Evolutionary conservation across 495 filamentous ascomycete species (phyloP).

Genomic region (Stereocaulon alpinum): DNA sequence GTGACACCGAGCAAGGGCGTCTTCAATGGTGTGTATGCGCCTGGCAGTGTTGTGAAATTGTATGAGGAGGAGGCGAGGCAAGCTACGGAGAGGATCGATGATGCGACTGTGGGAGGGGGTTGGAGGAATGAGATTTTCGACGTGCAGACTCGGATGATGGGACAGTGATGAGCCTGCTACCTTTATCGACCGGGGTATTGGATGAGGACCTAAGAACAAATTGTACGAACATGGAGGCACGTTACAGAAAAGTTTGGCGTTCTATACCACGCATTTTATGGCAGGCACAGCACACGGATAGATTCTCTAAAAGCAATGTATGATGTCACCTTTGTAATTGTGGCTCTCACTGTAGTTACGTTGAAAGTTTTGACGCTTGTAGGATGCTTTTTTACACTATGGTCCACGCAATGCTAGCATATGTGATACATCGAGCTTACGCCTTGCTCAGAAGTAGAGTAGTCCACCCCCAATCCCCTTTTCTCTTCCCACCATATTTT

Average conservation of each 20-base stretch:
- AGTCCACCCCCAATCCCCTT: neutral
- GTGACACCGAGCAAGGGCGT: conserved; percentile 54
- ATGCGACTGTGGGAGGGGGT: conserved; percentile 41
- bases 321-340: too few species aligned
- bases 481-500: neutral
- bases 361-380: too few species aligned
- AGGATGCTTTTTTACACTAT: neutral
- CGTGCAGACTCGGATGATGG: conserved; percentile 32
- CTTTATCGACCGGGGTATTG: too few species aligned
- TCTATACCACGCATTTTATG: neutral
- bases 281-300: neutral
- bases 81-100: conserved; percentile 52
- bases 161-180: neutral
- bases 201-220: neutral
- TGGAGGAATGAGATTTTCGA: conserved; percentile 89
- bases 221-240: neutral
- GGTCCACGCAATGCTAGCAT: neutral
- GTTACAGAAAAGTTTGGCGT: neutral
- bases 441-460: conserved; percentile 8
- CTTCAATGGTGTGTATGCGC: conserved; percentile 77
- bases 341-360: too few species aligned
- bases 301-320: neutral
- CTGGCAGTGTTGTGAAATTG: conserved; percentile 74
- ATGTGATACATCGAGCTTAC: conserved; percentile 3
- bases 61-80: conserved; percentile 70